phyloP scores from a whole-genome alignment of 371 early-diverging fungal genomes.

The Dichotomocladium elegans region DNA sequence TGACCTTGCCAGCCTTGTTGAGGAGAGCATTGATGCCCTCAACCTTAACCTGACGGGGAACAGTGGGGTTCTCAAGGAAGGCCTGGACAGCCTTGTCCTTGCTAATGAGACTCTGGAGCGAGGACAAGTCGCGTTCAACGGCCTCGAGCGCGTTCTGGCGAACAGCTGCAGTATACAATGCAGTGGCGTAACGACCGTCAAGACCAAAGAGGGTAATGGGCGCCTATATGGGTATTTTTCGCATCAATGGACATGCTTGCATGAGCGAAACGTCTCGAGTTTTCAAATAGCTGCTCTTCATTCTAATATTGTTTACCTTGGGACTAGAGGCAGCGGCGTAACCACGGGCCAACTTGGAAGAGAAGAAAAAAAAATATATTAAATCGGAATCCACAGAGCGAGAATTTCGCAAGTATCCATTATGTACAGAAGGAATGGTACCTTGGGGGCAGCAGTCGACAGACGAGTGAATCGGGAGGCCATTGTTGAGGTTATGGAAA shows the following conservation, averaged over 20 bases:
- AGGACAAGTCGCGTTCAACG: conserved; percentile 83
- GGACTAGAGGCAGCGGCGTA: conserved; percentile 47
- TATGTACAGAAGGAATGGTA: conserved; percentile 6
- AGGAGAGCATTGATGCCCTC: conserved; percentile 63
- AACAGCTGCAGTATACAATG: conserved; percentile 91
- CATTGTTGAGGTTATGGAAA: too few species aligned
- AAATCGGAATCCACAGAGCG: too few species aligned
- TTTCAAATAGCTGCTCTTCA: too few species aligned
- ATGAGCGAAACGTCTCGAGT: not conserved
- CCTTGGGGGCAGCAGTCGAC: conserved; percentile 41
- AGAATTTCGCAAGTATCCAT: not conserved
- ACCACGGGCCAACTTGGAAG: conserved; percentile 48
- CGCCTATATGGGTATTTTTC: conserved; percentile 44
- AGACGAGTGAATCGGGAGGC: conserved; percentile 47
- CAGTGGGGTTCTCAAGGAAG: conserved; percentile 85
- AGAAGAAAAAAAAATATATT: conserved; percentile 5
- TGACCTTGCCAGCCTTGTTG: conserved; percentile 63
- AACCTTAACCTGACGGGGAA: conserved; percentile 75
- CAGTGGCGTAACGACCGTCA: conserved; percentile 96
- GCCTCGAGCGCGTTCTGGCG: conserved; percentile 76
- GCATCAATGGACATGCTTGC: not conserved
- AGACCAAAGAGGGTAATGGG: conserved; percentile 88
- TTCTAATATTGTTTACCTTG: conserved; percentile 37
- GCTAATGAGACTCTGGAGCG: conserved; percentile 59
- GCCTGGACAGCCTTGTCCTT: conserved; percentile 71